phyloP scores from a whole-genome alignment of 208 protist genomes.

The Naegleria gruberi region DNA sequence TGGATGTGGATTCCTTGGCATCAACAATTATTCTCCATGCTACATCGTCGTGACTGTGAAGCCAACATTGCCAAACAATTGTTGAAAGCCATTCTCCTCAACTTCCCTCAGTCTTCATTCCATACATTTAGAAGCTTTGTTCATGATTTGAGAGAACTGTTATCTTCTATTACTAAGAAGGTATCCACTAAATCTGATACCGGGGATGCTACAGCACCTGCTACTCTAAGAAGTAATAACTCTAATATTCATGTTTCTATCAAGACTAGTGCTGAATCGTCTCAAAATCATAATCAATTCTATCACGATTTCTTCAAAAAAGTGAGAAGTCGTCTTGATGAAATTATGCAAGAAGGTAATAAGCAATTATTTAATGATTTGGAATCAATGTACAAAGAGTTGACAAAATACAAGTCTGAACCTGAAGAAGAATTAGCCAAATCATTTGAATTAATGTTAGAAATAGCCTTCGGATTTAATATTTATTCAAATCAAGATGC shows the following conservation, averaged over 20 bases:
- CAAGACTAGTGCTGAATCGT: background rate
- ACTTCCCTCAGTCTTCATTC: background rate
- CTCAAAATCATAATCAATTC: background rate
- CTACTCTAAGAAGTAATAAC: background rate
- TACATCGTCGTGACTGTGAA: background rate
- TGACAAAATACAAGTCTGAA: conserved; percentile 9
- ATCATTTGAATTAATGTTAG: background rate
- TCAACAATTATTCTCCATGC: conserved; percentile 3
- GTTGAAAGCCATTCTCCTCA: background rate
- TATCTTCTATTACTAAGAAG: background rate
- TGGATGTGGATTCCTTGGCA: conserved; percentile 25
- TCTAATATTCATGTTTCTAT: conserved; percentile 3
- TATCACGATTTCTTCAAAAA: background rate
- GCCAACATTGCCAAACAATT: background rate
- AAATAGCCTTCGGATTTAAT: background rate
- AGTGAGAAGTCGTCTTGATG: background rate
- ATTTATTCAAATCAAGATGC: background rate
- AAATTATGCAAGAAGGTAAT: background rate
- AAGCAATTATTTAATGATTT: background rate
- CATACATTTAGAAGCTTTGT: background rate
- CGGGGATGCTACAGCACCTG: background rate
- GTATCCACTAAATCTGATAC: background rate
- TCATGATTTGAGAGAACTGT: background rate
- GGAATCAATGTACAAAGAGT: conserved; percentile 14
- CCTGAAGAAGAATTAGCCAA: conserved; percentile 2